phyloP scores from a whole-genome alignment of 176 grass and related monocot genomes.

The Zoysia japonica region DNA sequence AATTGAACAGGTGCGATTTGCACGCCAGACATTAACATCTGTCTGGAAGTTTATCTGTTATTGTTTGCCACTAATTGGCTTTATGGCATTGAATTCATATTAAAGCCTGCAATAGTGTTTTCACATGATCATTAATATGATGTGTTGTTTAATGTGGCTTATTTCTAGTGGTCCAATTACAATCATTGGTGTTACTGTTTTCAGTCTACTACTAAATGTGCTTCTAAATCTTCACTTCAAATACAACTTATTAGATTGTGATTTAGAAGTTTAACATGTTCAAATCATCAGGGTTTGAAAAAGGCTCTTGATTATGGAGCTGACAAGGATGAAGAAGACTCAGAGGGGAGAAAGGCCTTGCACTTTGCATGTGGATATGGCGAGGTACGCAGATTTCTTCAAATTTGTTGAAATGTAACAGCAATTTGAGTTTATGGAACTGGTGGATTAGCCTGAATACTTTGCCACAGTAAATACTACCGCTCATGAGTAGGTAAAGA shows the following conservation, averaged over 20 bases:
- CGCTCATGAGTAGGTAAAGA: not conserved
- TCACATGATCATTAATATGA: not conserved
- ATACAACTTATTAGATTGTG: constrained; percentile 15
- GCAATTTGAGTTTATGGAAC: not conserved
- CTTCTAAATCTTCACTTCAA: not conserved
- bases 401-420: constrained; percentile 14
- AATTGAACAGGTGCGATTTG: not conserved
- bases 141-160: not conserved
- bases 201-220: not conserved
- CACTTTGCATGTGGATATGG: constrained; percentile 99
- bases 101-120: constrained; percentile 3
- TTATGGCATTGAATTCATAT: constrained; percentile 1
- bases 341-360: constrained; percentile 85
- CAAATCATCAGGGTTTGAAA: constrained; percentile 64
- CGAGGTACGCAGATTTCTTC: constrained; percentile 50
- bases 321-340: constrained; percentile 93
- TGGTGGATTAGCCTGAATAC: not conserved
- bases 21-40: not conserved
- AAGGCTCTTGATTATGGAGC: constrained; percentile 75
- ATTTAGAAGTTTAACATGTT: constrained; percentile 10
- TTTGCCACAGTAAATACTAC: constrained; percentile 15
- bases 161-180: not conserved
- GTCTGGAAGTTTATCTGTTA: not conserved
- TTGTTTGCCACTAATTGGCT: not conserved
- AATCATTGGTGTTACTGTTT: constrained; percentile 1